phyloP scores from a whole-genome alignment of 83 land plant genomes.

The Picea mariana region DNA sequence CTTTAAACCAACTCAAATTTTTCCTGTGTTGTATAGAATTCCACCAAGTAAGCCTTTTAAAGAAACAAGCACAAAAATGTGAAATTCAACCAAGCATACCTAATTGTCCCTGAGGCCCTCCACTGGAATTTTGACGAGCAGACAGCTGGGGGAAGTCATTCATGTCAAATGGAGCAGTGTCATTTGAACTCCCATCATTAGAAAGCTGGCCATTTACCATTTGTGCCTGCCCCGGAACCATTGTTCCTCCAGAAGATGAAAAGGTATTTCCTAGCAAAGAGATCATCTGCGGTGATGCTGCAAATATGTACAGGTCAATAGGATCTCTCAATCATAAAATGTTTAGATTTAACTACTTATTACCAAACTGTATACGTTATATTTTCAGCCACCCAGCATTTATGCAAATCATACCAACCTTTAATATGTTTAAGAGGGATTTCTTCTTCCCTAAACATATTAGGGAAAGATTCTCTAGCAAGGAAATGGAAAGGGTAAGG shows the following conservation, averaged over 20 bases:
- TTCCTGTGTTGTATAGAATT: too few relatives aligned
- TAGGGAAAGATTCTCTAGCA: too few relatives aligned
- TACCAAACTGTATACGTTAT: too few relatives aligned
- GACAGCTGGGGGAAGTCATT: conserved; percentile 93
- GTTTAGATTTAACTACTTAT: too few relatives aligned
- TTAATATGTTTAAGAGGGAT: too few relatives aligned
- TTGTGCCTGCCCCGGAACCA: conserved; percentile 66
- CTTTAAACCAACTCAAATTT: too few relatives aligned
- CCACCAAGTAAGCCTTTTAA: not conserved
- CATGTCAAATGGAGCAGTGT: conserved; percentile 87
- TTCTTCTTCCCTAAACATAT: too few relatives aligned
- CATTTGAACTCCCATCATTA: conserved; percentile 74
- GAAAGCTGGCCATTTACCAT: conserved; percentile 72
- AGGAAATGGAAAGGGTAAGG: too few relatives aligned
- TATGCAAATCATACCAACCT: too few relatives aligned
- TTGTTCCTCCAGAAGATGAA: conserved; percentile 60
- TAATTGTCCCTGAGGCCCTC: conserved; percentile 83
- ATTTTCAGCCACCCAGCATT: too few relatives aligned
- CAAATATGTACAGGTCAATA: not conserved
- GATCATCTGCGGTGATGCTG: conserved; percentile 78
- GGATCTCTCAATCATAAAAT: too few relatives aligned
- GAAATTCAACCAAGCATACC: conserved; percentile 35
- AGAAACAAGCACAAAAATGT: not conserved
- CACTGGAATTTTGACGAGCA: conserved; percentile 86
- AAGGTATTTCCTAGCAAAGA: conserved; percentile 84